A percentile compares a stretch with the other conserved stretches of the same genome.
Evolutionary conservation across 331 rosid species (phyloP).

Genomic region (Prunus yedoensis): DNA sequence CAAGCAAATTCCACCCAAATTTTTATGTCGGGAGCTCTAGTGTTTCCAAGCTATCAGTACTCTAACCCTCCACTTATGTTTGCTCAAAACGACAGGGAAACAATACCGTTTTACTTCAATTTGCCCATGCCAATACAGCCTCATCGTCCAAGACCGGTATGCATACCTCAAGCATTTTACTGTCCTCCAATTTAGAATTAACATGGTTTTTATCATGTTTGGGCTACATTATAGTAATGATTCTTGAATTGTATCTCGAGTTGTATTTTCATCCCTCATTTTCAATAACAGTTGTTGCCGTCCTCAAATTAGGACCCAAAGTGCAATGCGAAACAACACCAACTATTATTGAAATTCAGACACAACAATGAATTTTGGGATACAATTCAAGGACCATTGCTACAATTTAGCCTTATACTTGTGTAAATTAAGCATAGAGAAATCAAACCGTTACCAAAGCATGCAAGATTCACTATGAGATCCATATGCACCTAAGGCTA

Average conservation of each 20-base stretch:
- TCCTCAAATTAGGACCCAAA: too few relatives aligned
- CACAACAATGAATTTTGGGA: too few relatives aligned
- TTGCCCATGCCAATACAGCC: neutral
- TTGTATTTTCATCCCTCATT: too few relatives aligned
- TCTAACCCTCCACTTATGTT: neutral
- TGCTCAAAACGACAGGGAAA: neutral
- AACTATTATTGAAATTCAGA: too few relatives aligned
- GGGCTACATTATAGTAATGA: too few relatives aligned
- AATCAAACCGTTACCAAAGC: neutral
- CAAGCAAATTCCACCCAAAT: conserved; percentile 1
- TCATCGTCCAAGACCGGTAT: neutral
- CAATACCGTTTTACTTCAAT: neutral
- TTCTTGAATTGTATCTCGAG: too few relatives aligned
- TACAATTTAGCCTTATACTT: too few relatives aligned
- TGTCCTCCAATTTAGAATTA: neutral
- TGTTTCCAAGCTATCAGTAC: neutral
- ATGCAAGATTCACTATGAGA: too few relatives aligned
- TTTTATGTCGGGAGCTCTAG: neutral
- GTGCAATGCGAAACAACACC: too few relatives aligned
- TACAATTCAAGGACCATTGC: too few relatives aligned
- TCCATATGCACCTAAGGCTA: too few relatives aligned
- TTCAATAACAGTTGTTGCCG: too few relatives aligned
- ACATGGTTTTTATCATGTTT: neutral
- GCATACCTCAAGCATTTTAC: neutral
- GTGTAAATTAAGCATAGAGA: neutral